These are phyloP conservation scores for Penicillium polonicum DNA, from an alignment of 2,329 filamentous ascomycete species.

Conservation along the genomic window DNA sequence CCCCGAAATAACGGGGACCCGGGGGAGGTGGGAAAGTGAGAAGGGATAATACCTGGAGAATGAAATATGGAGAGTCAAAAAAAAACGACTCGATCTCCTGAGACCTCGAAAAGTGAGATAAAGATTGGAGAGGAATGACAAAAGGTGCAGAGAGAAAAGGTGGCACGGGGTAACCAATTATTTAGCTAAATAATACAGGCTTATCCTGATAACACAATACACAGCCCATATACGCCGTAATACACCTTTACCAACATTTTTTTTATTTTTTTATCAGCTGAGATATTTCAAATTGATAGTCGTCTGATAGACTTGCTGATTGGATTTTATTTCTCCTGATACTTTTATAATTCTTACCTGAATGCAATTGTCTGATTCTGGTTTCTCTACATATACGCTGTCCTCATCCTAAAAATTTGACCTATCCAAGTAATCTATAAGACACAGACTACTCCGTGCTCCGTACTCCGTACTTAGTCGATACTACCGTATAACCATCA, in stretches of 20 bases:
- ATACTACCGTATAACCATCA: slow-evolving; percentile 8
- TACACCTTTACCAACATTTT: slow-evolving; percentile 1
- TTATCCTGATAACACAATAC: slow-evolving; percentile 14
- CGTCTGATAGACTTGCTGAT: slow-evolving; percentile 7
- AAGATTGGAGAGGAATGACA: slow-evolving; percentile 7
- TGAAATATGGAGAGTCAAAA: background rate
- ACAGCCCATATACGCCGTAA: slow-evolving; percentile 1
- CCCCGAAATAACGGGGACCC: no score
- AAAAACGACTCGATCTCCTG: background rate
- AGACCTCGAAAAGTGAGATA: slow-evolving; percentile 1
- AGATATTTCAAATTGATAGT: slow-evolving; percentile 4
- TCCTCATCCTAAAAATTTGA: background rate
- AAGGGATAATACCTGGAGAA: slow-evolving; percentile 2
- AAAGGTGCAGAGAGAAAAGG: slow-evolving; percentile 11
- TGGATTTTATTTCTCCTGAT: slow-evolving; percentile 1
- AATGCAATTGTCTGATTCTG: slow-evolving; percentile 1
- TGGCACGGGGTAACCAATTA: slow-evolving; percentile 28
- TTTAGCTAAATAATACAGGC: slow-evolving; percentile 20
- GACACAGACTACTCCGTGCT: background rate
- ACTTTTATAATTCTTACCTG: background rate
- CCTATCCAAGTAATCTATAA: slow-evolving; percentile 8
- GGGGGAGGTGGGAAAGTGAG: background rate
- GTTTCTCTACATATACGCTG: background rate
- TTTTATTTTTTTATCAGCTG: slow-evolving; percentile 8
- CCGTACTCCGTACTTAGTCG: background rate